Conservation (phyloP, 495 filamentous ascomycete species). For the Xylaria cubensis region DNA sequence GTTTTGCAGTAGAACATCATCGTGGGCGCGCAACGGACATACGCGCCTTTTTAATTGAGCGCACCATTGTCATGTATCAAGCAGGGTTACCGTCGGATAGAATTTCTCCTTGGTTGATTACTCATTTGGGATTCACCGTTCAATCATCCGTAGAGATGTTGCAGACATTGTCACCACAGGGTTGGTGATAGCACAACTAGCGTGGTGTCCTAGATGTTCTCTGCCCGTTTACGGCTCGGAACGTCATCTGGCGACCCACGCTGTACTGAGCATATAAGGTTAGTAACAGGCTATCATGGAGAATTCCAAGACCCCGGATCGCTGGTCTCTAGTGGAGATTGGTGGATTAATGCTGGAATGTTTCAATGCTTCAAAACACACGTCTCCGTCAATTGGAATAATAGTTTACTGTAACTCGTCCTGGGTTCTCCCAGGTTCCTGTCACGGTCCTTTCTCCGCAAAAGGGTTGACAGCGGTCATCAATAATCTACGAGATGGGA, state of each 20-base stretch:
- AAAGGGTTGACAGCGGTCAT: neutral
- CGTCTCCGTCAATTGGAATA: slow-evolving; percentile 8
- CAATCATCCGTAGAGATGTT: neutral
- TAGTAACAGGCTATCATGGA: neutral
- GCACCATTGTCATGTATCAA: neutral
- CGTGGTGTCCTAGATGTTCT: neutral
- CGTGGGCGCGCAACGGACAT: neutral
- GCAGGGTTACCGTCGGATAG: neutral
- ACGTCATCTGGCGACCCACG: slow-evolving; percentile 9
- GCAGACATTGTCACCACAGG: neutral
- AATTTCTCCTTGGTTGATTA: slow-evolving; percentile 12
- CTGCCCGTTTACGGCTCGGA: slow-evolving; percentile 23
- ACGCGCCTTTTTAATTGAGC: neutral
- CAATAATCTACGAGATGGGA: neutral
- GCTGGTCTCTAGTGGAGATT: slow-evolving; percentile 20
- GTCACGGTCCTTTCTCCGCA: neutral
- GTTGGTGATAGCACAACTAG: neutral
- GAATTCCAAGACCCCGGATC: neutral
- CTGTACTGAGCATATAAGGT: neutral
- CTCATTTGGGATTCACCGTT: neutral
- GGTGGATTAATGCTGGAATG: slow-evolving; percentile 19
- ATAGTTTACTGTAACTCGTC: neutral
- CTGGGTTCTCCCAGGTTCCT: neutral
- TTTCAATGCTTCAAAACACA: neutral
- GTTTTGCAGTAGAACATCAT: neutral